Percentiles rank a stretch among this genome's conserved stretches.
These are phyloP conservation scores for Aspergillus hiratsukae DNA, from an alignment of 2,329 filamentous ascomycete genomes.

Conservation along the genomic window DNA sequence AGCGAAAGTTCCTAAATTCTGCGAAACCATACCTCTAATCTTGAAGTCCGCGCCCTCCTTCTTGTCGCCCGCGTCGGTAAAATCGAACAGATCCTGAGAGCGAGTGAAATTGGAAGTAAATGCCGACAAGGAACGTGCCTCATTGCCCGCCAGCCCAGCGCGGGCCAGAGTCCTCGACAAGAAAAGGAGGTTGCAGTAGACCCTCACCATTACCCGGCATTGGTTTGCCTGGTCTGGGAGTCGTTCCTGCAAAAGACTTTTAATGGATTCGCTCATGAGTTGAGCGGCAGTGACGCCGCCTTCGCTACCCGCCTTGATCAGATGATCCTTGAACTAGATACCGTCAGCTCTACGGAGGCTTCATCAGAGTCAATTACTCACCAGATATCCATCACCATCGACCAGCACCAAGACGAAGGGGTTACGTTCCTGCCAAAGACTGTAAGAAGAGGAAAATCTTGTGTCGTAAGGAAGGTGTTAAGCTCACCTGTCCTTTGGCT, in stretches of 20 bases:
- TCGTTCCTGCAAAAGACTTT: constrained; percentile 39
- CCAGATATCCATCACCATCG: constrained; percentile 58
- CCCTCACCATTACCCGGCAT: constrained; percentile 52
- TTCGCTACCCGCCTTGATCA: constrained; percentile 46
- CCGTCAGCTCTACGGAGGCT: constrained; percentile 24
- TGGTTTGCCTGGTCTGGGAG: constrained; percentile 46
- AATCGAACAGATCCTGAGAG: constrained; percentile 56
- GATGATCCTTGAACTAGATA: constrained; percentile 59
- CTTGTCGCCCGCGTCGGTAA: constrained; percentile 57
- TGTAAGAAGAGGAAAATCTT: constrained; percentile 2
- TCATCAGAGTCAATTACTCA: constrained; percentile 7
- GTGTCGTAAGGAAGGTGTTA: background rate
- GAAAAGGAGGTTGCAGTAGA: constrained; percentile 54
- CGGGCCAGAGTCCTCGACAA: constrained; percentile 50
- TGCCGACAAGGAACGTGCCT: constrained; percentile 53
- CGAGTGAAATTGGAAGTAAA: constrained; percentile 57
- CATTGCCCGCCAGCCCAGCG: constrained; percentile 47
- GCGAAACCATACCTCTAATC: constrained; percentile 44
- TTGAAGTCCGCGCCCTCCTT: constrained; percentile 60
- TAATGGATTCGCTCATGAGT: constrained; percentile 49
- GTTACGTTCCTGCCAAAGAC: constrained; percentile 41
- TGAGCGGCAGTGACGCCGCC: constrained; percentile 56
- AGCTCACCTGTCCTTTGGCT: constrained; percentile 40
- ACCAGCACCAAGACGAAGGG: constrained; percentile 59
- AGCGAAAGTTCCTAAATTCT: too few species aligned